phyloP scores from a whole-genome alignment of 2,329 filamentous ascomycete species.

The Cryphonectria nitschkei region DNA sequence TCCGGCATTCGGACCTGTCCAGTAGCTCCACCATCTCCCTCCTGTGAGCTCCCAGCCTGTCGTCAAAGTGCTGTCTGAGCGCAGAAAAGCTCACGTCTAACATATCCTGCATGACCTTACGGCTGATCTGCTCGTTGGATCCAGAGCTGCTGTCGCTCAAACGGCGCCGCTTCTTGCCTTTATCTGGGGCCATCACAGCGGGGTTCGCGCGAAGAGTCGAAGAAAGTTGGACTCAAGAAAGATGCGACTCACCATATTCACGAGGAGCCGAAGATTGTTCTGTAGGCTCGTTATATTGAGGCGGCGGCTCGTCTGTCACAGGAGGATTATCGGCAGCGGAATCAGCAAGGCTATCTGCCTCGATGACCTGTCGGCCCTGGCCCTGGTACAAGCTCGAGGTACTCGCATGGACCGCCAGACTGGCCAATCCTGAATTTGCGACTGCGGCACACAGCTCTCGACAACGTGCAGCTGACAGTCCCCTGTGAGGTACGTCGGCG shows the following conservation, averaged over 20 bases:
- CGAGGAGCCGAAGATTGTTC: background rate
- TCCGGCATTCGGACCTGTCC: slow-evolving; percentile 8
- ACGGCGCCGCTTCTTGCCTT: slow-evolving; percentile 22
- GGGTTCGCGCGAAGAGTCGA: background rate
- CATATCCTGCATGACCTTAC: slow-evolving; percentile 3
- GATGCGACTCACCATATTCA: background rate
- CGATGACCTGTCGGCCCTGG: slow-evolving; percentile 15
- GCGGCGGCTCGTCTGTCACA: slow-evolving; percentile 8
- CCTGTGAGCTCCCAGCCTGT: slow-evolving; percentile 8
- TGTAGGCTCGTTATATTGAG: slow-evolving; percentile 17
- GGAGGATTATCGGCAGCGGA: background rate
- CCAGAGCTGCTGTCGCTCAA: slow-evolving; percentile 1
- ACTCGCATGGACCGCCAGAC: slow-evolving; percentile 10
- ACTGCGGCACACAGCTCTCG: slow-evolving; percentile 16
- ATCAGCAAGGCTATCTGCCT: slow-evolving; percentile 11
- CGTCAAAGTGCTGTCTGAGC: slow-evolving; percentile 14
- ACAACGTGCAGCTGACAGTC: slow-evolving; percentile 6
- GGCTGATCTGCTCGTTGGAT: background rate
- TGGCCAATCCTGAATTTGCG: slow-evolving; percentile 2
- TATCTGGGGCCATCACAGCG: background rate
- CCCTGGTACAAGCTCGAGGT: slow-evolving; percentile 20
- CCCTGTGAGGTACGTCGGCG: slow-evolving; percentile 7
- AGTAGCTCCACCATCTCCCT: slow-evolving; percentile 14
- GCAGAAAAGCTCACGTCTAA: slow-evolving; percentile 8
- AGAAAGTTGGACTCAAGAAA: background rate